Evolutionary conservation across 768 basidiomycete genomes (phyloP).

Genomic region (Trametes meyenii): DNA sequence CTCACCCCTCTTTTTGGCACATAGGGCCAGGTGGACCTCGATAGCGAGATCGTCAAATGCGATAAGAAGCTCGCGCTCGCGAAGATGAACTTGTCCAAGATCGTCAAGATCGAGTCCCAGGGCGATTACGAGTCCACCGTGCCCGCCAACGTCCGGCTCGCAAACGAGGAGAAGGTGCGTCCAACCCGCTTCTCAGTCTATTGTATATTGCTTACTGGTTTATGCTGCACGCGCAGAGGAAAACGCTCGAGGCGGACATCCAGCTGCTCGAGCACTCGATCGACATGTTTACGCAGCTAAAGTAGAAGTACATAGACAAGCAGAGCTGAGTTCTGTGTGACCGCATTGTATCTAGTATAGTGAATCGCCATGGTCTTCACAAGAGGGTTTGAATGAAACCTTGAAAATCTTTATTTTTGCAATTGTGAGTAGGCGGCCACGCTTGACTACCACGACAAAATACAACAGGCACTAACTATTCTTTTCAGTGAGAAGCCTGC

Average conservation of each 20-base stretch:
- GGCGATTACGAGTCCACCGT: conserved; percentile 81
- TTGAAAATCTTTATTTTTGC: too few relatives aligned
- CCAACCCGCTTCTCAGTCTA: not conserved
- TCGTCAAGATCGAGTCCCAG: conserved; percentile 70
- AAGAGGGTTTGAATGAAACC: too few relatives aligned
- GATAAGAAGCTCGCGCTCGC: conserved; percentile 87
- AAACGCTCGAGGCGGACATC: conserved; percentile 82
- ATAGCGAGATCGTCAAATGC: conserved; percentile 84
- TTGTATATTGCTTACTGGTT: not conserved
- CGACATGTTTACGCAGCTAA: conserved; percentile 74
- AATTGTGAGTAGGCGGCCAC: too few relatives aligned
- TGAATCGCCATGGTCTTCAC: too few relatives aligned
- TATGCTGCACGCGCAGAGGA: conserved; percentile 48
- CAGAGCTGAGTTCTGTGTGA: too few relatives aligned
- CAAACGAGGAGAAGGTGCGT: conserved; percentile 83
- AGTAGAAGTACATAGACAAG: conserved; percentile 28
- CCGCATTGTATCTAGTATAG: too few relatives aligned
- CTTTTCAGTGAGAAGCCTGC: too few relatives aligned
- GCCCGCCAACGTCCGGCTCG: conserved; percentile 70
- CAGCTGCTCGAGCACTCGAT: conserved; percentile 65
- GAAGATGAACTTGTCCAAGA: conserved; percentile 70
- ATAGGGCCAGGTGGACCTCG: conserved; percentile 89
- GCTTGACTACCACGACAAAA: too few relatives aligned
- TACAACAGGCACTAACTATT: too few relatives aligned
- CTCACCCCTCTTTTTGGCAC: not conserved